Evolutionary conservation across 352 stramenopile genomes (phyloP).

Genomic region (Proteromonas lacertae): DNA sequence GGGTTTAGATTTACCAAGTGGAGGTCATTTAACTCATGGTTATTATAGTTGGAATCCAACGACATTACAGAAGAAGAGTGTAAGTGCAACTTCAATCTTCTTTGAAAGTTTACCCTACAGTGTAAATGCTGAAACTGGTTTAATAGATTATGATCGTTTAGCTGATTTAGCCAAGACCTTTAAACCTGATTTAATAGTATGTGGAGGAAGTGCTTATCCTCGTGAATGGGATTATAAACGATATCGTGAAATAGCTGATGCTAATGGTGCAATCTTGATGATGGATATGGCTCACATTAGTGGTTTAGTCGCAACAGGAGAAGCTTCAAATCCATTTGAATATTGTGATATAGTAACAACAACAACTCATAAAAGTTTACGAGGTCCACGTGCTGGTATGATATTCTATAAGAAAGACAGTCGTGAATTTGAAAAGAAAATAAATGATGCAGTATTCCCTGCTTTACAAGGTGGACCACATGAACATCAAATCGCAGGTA

Average conservation of each 20-base stretch:
- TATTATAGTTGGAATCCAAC: too few species aligned
- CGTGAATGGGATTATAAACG: slow-evolving; percentile 42
- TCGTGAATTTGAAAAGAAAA: slow-evolving; percentile 46
- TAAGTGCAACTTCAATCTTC: slow-evolving; percentile 80
- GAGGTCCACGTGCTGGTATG: slow-evolving; percentile 80
- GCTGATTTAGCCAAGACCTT: slow-evolving; percentile 58
- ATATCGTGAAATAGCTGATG: slow-evolving; percentile 81
- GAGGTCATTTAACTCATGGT: slow-evolving; percentile 91
- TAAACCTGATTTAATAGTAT: slow-evolving; percentile 86
- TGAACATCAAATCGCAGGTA: slow-evolving; percentile 83
- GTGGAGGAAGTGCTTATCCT: slow-evolving; percentile 74
- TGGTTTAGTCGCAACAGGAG: slow-evolving; percentile 69
- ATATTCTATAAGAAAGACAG: slow-evolving; percentile 96
- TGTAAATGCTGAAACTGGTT: slow-evolving; percentile 47
- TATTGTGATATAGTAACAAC: slow-evolving; percentile 94
- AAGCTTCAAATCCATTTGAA: slow-evolving; percentile 70
- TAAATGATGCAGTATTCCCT: slow-evolving; percentile 86
- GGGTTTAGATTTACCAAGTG: slow-evolving; percentile 87
- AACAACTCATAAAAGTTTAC: slow-evolving; percentile 94
- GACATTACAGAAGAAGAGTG: slow-evolving; percentile 51
- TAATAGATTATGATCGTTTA: slow-evolving; percentile 90
- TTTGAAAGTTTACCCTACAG: slow-evolving; percentile 89
- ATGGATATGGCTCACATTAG: slow-evolving; percentile 96
- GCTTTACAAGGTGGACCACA: slow-evolving; percentile 79
- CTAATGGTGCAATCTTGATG: slow-evolving; percentile 78